phyloP scores from a whole-genome alignment of 1,284 basidiomycete genomes.

The Cryptococcus sp. region DNA sequence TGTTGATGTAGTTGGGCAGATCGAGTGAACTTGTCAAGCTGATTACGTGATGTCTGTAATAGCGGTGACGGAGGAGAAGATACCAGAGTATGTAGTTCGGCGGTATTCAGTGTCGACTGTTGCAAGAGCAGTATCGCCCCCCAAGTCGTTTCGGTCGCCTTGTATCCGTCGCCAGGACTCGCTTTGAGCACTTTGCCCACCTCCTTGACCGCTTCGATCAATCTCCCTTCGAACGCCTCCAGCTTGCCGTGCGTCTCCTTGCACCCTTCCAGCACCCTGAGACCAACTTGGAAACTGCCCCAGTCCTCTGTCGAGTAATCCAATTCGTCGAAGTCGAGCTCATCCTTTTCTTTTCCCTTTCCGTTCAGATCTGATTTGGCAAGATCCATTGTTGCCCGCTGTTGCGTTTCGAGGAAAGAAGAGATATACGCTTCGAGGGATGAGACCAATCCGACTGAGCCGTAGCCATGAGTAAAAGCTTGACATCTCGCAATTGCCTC shows the following conservation, averaged over 20 bases:
- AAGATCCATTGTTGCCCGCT: constrained; percentile 29
- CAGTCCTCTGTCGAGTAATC: constrained; percentile 87
- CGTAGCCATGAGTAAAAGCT: constrained; percentile 85
- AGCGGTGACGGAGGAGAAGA: constrained; percentile 13
- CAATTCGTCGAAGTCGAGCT: constrained; percentile 46
- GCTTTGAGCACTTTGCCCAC: constrained; percentile 7
- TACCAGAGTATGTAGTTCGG: constrained; percentile 63
- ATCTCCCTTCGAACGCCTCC: constrained; percentile 65
- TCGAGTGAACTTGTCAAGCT: constrained; percentile 67
- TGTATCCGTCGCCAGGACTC: constrained; percentile 52
- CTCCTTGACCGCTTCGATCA: constrained; percentile 39
- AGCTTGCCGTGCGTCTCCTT: constrained; percentile 70
- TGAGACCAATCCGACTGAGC: constrained; percentile 67
- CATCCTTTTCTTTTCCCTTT: constrained; percentile 21
- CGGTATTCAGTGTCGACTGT: constrained; percentile 78
- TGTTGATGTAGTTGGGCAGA: constrained; percentile 76
- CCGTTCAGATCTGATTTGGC: constrained; percentile 7
- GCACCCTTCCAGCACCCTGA: constrained; percentile 79
- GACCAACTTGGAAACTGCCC: constrained; percentile 74
- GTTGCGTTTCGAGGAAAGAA: constrained; percentile 67
- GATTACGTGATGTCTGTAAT: constrained; percentile 54
- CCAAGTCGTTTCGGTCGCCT: constrained; percentile 64
- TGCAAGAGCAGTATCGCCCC: constrained; percentile 73
- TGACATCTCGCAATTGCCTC: constrained; percentile 73
- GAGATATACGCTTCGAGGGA: constrained; percentile 71